These are phyloP conservation scores for Tricholoma sp. DNA, from an alignment of 768 basidiomycete species.

Conservation along the genomic window DNA sequence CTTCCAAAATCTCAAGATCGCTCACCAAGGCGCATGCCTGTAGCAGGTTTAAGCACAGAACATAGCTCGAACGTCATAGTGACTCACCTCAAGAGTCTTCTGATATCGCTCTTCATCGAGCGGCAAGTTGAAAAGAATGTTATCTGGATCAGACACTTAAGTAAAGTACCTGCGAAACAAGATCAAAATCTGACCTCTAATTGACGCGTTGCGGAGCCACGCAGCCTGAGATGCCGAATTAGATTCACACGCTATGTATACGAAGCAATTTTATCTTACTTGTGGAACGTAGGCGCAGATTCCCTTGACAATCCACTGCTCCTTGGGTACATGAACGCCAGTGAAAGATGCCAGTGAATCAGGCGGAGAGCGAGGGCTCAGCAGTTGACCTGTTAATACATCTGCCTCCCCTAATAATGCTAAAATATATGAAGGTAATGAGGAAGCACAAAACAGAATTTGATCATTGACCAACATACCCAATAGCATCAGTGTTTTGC, in stretches of 20 bases:
- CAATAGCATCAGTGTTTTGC: slow-evolving; percentile 81
- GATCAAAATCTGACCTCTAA: slow-evolving; percentile 30
- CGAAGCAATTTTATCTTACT: slow-evolving; percentile 39
- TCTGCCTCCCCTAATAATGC: slow-evolving; percentile 88
- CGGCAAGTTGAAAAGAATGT: slow-evolving; percentile 73
- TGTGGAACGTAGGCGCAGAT: slow-evolving; percentile 88
- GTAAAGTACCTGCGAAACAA: neutral
- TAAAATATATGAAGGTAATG: slow-evolving; percentile 14
- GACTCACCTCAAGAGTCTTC: slow-evolving; percentile 64
- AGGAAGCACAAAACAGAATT: slow-evolving; percentile 5
- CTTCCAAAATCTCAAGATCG: slow-evolving; percentile 80
- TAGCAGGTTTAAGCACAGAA: neutral
- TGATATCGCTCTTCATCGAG: slow-evolving; percentile 68
- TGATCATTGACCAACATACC: slow-evolving; percentile 28
- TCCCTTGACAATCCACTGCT: slow-evolving; percentile 73
- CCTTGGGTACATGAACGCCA: slow-evolving; percentile 33
- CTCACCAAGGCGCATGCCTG: slow-evolving; percentile 62
- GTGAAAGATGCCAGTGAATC: slow-evolving; percentile 65
- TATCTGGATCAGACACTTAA: slow-evolving; percentile 24
- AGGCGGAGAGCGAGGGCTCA: slow-evolving; percentile 82
- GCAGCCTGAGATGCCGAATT: slow-evolving; percentile 30
- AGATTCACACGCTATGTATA: neutral
- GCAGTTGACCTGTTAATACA: slow-evolving; percentile 71
- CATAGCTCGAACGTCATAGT: slow-evolving; percentile 19
- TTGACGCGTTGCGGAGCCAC: slow-evolving; percentile 73